These are phyloP conservation scores for Xylaria sp. DNA, from an alignment of 2,329 filamentous ascomycete species.

Conservation along the genomic window DNA sequence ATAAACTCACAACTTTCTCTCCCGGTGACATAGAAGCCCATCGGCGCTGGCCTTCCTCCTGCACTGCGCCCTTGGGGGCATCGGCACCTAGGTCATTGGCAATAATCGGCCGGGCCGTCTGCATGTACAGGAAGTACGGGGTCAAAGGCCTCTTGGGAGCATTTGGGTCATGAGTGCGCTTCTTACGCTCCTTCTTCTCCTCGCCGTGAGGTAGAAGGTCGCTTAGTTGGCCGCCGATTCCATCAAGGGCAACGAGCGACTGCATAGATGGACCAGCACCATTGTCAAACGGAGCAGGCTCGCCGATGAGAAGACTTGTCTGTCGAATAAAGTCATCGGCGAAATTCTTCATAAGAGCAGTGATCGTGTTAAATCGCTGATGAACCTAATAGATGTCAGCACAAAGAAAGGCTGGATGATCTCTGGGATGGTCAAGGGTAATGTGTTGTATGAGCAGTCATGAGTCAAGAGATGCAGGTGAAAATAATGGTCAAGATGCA, in stretches of 20 bases:
- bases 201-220: constrained; percentile 63
- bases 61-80: constrained; percentile 85
- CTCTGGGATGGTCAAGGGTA: not conserved
- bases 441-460: not conserved
- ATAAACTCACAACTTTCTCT: constrained; percentile 70
- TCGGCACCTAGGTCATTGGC: constrained; percentile 79
- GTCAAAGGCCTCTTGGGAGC: constrained; percentile 94
- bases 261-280: constrained; percentile 53
- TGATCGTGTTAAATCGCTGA: constrained; percentile 80
- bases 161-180: constrained; percentile 87
- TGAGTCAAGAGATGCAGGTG: not conserved
- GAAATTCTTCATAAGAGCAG: constrained; percentile 81
- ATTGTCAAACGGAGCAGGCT: constrained; percentile 64
- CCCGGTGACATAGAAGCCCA: constrained; percentile 81
- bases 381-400: constrained; percentile 67
- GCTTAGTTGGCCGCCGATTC: constrained; percentile 60
- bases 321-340: constrained; percentile 88
- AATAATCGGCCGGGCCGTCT: constrained; percentile 85
- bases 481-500: not conserved
- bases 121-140: constrained; percentile 95
- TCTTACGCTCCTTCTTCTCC: constrained; percentile 90
- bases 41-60: constrained; percentile 85
- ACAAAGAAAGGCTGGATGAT: not conserved
- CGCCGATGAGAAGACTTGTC: constrained; percentile 83
- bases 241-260: constrained; percentile 62